These are phyloP conservation scores for Halocafeteria seosinensis DNA, from an alignment of 108 stramenopile genomes.

Conservation along the genomic window DNA sequence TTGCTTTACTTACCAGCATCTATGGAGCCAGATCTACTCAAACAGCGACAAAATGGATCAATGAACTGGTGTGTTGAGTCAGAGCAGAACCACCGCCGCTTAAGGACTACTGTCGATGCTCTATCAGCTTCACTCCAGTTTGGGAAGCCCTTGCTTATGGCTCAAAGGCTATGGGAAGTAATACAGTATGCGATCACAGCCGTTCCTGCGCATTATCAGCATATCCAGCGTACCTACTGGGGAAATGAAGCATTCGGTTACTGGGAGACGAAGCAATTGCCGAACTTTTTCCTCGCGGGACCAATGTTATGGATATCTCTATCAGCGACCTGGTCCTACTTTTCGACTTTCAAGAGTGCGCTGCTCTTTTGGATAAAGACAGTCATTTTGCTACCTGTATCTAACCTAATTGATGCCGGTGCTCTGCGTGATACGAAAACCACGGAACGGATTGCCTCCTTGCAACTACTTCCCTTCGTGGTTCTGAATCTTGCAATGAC, in stretches of 20 bases:
- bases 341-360: slow-evolving; percentile 3
- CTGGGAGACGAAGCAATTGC: slow-evolving; percentile 19
- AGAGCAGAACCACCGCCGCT: too few relatives aligned
- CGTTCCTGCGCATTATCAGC: slow-evolving; percentile 6
- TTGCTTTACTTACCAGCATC: not conserved
- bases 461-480: slow-evolving; percentile 1
- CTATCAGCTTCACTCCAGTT: too few relatives aligned
- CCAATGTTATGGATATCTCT: too few relatives aligned
- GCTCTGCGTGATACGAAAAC: not conserved
- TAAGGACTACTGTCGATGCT: too few relatives aligned
- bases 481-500: slow-evolving; percentile 12
- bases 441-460: not conserved
- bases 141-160: too few relatives aligned
- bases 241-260: slow-evolving; percentile 18
- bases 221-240: slow-evolving; percentile 27
- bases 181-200: too few relatives aligned
- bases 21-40: too few relatives aligned
- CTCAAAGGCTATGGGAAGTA: too few relatives aligned
- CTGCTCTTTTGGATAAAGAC: not conserved
- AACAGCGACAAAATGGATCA: not conserved
- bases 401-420: too few relatives aligned
- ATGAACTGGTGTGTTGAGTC: not conserved
- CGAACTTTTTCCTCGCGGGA: slow-evolving; percentile 27
- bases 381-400: not conserved
- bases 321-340: too few relatives aligned